phyloP scores from a whole-genome alignment of 768 basidiomycete species.

The Rhodotorula diobovata region DNA sequence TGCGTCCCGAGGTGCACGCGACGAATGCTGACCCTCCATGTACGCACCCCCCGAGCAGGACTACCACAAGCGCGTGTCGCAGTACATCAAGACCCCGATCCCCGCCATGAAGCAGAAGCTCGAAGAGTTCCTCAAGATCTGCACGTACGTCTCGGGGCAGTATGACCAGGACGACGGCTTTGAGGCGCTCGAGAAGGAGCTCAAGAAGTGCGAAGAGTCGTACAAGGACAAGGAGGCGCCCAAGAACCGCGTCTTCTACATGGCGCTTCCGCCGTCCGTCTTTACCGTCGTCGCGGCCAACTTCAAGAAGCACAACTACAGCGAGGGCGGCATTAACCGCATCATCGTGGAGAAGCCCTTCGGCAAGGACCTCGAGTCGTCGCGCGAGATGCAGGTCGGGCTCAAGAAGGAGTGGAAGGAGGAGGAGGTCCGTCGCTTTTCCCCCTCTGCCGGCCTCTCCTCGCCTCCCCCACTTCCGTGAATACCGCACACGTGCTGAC shows the following conservation, averaged over 20 bases:
- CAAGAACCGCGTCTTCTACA: constrained; percentile 83
- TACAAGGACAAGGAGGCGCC: constrained; percentile 66
- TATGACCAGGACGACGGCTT: constrained; percentile 84
- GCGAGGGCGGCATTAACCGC: constrained; percentile 69
- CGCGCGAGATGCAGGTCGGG: constrained; percentile 66
- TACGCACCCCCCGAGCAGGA: constrained; percentile 51
- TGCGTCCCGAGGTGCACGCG: not conserved
- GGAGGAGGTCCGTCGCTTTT: constrained; percentile 57
- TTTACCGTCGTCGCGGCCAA: constrained; percentile 84
- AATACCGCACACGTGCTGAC: not conserved
- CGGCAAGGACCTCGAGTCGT: constrained; percentile 85
- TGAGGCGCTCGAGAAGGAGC: constrained; percentile 65
- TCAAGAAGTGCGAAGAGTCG: constrained; percentile 69
- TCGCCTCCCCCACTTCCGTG: no score
- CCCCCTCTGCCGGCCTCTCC: not conserved
- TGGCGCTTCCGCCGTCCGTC: constrained; percentile 94
- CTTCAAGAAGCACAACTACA: constrained; percentile 75
- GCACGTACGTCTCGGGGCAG: constrained; percentile 75
- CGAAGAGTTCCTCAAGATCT: constrained; percentile 74
- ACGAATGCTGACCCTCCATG: not conserved
- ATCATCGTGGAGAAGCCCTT: constrained; percentile 99
- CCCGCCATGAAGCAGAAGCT: constrained; percentile 59
- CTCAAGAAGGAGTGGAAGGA: constrained; percentile 87
- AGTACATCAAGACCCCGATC: constrained; percentile 75
- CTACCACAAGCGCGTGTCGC: constrained; percentile 74